Conservation (phyloP, 495 filamentous ascomycete genomes). For the Neurospora sp. region DNA sequence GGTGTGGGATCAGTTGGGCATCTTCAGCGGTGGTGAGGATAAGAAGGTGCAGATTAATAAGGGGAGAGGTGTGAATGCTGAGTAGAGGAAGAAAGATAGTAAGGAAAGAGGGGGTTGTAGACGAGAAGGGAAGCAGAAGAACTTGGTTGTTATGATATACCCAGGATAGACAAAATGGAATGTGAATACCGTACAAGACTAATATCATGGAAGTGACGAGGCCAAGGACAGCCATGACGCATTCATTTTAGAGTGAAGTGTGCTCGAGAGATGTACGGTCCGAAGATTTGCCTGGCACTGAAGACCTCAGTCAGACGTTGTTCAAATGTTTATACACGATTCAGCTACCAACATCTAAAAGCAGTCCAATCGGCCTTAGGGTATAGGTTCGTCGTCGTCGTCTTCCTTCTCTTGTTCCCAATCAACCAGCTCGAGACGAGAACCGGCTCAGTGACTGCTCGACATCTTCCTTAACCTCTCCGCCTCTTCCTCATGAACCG, state of each 20-base stretch:
- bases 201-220: not conserved
- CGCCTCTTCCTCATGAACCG: not conserved
- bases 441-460: not conserved
- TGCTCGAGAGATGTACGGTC: not conserved
- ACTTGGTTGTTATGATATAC: conserved; percentile 5
- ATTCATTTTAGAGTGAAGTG: not conserved
- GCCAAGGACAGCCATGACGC: not conserved
- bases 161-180: conserved; percentile 3
- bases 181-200: not conserved
- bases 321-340: not conserved
- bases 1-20: conserved; percentile 79
- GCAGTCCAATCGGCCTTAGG: not conserved
- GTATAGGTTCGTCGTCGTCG: not conserved
- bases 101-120: no score
- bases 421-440: not conserved
- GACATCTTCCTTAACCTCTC: not conserved
- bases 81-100: not conserved
- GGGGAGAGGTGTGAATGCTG: conserved; percentile 33
- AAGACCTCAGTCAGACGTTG: not conserved
- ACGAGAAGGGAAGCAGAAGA: not conserved
- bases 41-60: conserved; percentile 85
- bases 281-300: not conserved
- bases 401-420: not conserved
- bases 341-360: not conserved
- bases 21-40: conserved; percentile 88